Evolutionary conservation across 208 protist species (phyloP), one percentile per base, ranked within the genome.

Genomic region (Tritrichomonas foetus): DNA sequence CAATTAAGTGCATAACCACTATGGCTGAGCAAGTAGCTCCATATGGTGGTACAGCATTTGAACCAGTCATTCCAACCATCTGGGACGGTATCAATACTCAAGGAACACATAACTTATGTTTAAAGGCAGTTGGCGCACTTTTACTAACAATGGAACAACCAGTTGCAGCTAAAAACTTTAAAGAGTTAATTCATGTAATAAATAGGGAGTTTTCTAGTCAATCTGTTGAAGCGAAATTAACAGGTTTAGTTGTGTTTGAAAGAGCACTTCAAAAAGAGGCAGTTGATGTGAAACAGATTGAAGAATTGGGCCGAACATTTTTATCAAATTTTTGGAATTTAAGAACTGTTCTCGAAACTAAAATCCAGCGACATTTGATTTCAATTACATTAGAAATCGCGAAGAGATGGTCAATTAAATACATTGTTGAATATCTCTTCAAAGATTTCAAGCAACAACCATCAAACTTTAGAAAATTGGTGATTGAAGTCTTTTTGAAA

Each of bases 141-240:
- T 98, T 99, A 72, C 98, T 98, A 53, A 97, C 99, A 47, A 99
- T 99, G 99, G 98, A 99, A 25, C 96, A 98, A 11, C 97, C 98
- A 89, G 97, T 99, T 93, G 98, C 98, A 20, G 96, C 97, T 64
- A 97, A 97, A 92, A 99, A 99, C 95, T 99, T 98, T 0, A 97
- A 97, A 92, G 97, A 97, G 74, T 98, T 99, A 94, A 98, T 99
- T 97, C 94, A 96, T 11, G 97, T 97, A 72, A 95, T 99, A 5
- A 97, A 99, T 69, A 97, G 96, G 36, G 96, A 98, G 93, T 98
- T 98, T 82, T 89, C 66, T 74, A 94, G 95, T 39, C 98, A 98
- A 22, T 98, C 99, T 95, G 98, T 99, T 93, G 98, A 99, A 95
- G 99, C 99, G 97, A 99, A 99, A 94, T 98, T 98, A 95, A 99